These are phyloP conservation scores for Aquanectria penicillioides DNA, from an alignment of 2,329 filamentous ascomycete species.

Conservation along the genomic window DNA sequence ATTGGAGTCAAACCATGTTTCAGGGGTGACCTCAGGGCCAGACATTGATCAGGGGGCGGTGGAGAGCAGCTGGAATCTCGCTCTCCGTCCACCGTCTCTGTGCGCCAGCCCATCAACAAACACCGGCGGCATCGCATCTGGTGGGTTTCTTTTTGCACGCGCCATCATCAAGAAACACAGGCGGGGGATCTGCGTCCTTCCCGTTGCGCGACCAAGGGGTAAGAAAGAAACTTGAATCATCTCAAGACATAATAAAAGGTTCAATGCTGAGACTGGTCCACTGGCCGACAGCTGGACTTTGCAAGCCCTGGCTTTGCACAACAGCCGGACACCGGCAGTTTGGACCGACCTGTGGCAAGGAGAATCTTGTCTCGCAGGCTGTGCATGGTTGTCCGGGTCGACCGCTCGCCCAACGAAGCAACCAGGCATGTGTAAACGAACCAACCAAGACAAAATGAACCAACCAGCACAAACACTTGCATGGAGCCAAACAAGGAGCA, in stretches of 20 bases:
- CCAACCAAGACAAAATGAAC: background rate
- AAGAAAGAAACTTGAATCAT: no score
- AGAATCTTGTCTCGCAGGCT: background rate
- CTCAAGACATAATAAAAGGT: no score
- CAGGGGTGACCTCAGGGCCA: conserved; percentile 37
- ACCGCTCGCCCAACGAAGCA: conserved; percentile 1
- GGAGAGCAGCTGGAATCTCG: conserved; percentile 35
- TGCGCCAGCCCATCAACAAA: conserved; percentile 28
- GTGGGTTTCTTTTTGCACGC: conserved; percentile 13
- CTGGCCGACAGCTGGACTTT: background rate
- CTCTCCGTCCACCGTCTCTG: conserved; percentile 17
- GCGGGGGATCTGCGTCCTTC: conserved; percentile 24
- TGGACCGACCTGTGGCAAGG: background rate
- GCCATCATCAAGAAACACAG: conserved; percentile 15
- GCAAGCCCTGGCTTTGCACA: conserved; percentile 1
- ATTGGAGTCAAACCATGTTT: conserved; percentile 38
- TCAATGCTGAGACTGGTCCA: background rate
- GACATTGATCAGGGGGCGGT: conserved; percentile 36
- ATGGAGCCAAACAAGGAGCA: conserved; percentile 5
- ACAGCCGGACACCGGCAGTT: conserved; percentile 14
- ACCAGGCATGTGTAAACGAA: background rate
- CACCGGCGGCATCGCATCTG: conserved; percentile 8
- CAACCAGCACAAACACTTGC: background rate
- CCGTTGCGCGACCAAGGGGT: no score
- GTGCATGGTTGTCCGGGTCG: conserved; percentile 15